Conservation (phyloP, 306 rosid species). For the Trifolium subterraneum region DNA sequence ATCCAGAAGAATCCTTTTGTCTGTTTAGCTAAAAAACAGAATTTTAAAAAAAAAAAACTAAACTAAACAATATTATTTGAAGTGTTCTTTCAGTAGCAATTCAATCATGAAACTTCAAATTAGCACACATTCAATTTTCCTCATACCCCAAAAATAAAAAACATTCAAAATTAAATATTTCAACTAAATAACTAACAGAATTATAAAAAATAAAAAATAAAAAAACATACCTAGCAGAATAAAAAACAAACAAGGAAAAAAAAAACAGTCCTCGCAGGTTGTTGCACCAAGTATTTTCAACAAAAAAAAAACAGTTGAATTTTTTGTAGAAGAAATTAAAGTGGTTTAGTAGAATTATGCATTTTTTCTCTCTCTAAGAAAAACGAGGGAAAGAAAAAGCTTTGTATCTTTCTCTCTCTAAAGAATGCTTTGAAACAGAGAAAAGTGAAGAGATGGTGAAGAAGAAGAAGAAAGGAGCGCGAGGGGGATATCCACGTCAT, state of each 20-base stretch:
- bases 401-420: background rate
- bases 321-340: background rate
- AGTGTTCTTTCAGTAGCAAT: slow-evolving; percentile 10
- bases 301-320: slow-evolving; percentile 8
- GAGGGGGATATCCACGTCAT: slow-evolving; percentile 82
- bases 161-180: slow-evolving; percentile 22
- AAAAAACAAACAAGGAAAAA: background rate
- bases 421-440: slow-evolving; percentile 11
- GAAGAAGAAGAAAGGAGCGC: slow-evolving; percentile 45
- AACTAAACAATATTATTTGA: slow-evolving; percentile 12
- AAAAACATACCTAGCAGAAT: slow-evolving; percentile 53
- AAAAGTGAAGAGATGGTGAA: slow-evolving; percentile 29
- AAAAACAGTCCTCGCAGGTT: background rate
- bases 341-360: slow-evolving; percentile 27
- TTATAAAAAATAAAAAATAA: too few species aligned
- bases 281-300: slow-evolving; percentile 24
- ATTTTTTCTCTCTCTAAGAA: slow-evolving; percentile 55
- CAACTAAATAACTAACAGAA: slow-evolving; percentile 26
- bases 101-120: background rate
- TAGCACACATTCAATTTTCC: slow-evolving; percentile 37
- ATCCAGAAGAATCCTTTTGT: slow-evolving; percentile 40
- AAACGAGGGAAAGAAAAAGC: slow-evolving; percentile 36
- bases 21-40: slow-evolving; percentile 11
- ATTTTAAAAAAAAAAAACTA: background rate
- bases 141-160: slow-evolving; percentile 37